Conservation (phyloP, 2,329 filamentous ascomycete species). For the Helminthosporium solani region DNA sequence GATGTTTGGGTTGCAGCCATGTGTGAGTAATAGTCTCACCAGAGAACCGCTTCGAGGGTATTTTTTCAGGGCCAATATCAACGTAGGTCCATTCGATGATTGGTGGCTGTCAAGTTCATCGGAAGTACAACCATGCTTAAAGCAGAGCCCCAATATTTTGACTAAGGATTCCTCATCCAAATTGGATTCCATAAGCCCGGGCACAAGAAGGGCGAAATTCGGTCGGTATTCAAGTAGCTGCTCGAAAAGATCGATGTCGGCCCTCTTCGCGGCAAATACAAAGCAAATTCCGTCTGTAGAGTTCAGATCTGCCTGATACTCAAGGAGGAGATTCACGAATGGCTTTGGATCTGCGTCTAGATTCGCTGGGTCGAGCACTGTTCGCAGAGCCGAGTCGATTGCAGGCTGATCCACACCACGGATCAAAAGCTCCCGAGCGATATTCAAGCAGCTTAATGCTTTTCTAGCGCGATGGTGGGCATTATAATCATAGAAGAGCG, state of each 20-base stretch:
- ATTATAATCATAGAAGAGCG: slow-evolving; percentile 23
- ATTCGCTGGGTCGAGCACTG: slow-evolving; percentile 19
- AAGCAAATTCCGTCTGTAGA: slow-evolving; percentile 32
- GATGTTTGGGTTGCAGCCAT: slow-evolving; percentile 43
- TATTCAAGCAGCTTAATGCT: slow-evolving; percentile 6
- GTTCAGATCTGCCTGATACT: slow-evolving; percentile 34
- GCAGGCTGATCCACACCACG: slow-evolving; percentile 31
- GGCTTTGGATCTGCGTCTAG: slow-evolving; percentile 9
- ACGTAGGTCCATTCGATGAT: slow-evolving; percentile 15
- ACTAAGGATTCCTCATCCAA: slow-evolving; percentile 48
- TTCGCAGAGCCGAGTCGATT: slow-evolving; percentile 11
- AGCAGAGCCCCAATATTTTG: slow-evolving; percentile 54
- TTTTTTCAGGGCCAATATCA: slow-evolving; percentile 28
- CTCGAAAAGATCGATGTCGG: slow-evolving; percentile 20
- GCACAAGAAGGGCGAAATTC: slow-evolving; percentile 55
- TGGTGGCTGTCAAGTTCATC: slow-evolving; percentile 19
- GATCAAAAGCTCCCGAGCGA: slow-evolving; percentile 27
- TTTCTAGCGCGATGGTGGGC: slow-evolving; percentile 1
- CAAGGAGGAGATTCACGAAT: slow-evolving; percentile 26
- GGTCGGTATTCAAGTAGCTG: slow-evolving; percentile 47
- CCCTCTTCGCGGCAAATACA: slow-evolving; percentile 29
- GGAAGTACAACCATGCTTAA: slow-evolving; percentile 49
- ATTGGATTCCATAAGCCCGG: slow-evolving; percentile 56
- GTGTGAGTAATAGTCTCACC: slow-evolving; percentile 20
- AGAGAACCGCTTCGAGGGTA: slow-evolving; percentile 28